Conservation (phyloP, 2,329 filamentous ascomycete genomes). For the Fusarium marasasianum region DNA sequence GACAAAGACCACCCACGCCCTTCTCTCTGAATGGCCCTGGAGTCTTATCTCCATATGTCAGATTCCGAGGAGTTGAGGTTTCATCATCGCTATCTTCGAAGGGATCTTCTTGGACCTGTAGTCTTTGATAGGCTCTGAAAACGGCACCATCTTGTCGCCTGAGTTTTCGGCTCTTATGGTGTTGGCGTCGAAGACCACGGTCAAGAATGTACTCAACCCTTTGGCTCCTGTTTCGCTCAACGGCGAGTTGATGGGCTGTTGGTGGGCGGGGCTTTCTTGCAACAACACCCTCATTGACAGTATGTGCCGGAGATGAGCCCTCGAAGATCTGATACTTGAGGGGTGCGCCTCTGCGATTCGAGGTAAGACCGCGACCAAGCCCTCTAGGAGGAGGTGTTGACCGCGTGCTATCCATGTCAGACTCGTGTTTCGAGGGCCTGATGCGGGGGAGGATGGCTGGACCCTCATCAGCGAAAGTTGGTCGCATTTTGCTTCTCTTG, state of each 20-base stretch:
- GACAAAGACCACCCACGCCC: slow-evolving; percentile 72
- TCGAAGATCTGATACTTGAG: slow-evolving; percentile 70
- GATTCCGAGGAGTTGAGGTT: slow-evolving; percentile 50
- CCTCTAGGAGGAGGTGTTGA: slow-evolving; percentile 55
- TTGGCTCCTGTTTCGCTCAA: slow-evolving; percentile 80
- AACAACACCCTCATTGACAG: slow-evolving; percentile 64
- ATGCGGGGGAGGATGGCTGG: slow-evolving; percentile 70
- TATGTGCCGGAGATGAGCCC: slow-evolving; percentile 67
- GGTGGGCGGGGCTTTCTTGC: slow-evolving; percentile 75
- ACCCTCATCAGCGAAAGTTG: slow-evolving; percentile 59
- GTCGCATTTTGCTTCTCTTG: slow-evolving; percentile 61
- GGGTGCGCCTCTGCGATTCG: slow-evolving; percentile 54
- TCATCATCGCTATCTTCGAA: slow-evolving; percentile 73
- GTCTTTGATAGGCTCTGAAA: slow-evolving; percentile 71
- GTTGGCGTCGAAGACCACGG: slow-evolving; percentile 73
- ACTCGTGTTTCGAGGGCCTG: slow-evolving; percentile 68
- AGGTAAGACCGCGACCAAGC: slow-evolving; percentile 42
- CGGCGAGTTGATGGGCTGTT: slow-evolving; percentile 83
- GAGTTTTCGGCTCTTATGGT: slow-evolving; percentile 69
- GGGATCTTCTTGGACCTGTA: slow-evolving; percentile 63
- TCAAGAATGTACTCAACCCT: slow-evolving; percentile 85
- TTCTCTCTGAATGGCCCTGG: slow-evolving; percentile 60
- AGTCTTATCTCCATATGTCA: slow-evolving; percentile 45
- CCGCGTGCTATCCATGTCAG: slow-evolving; percentile 56
- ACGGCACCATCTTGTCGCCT: slow-evolving; percentile 74